phyloP scores from a whole-genome alignment of 192 early-diverging fungal genomes.

The Coemansia sp. region DNA sequence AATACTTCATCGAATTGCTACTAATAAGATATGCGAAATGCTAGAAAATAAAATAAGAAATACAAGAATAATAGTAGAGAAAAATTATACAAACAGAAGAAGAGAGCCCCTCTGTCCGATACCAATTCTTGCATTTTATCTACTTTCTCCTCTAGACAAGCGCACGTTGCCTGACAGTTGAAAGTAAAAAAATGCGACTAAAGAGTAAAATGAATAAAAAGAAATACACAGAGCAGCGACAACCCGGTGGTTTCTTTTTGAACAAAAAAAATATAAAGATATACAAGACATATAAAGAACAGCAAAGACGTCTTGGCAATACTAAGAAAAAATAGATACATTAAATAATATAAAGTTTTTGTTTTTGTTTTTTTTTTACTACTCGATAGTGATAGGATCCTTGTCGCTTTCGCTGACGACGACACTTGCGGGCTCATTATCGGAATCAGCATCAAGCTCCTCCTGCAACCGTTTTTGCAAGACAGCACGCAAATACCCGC shows the following conservation, averaged over 20 bases:
- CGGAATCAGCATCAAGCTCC: constrained; percentile 45
- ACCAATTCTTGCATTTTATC: not conserved
- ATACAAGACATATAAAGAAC: not conserved
- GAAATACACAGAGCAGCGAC: not conserved
- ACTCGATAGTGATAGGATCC: constrained; percentile 73
- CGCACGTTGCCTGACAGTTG: not conserved
- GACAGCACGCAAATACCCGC: constrained; percentile 75
- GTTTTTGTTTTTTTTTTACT: not conserved
- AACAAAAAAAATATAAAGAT: not conserved
- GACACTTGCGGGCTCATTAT: constrained; percentile 62
- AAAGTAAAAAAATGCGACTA: not conserved
- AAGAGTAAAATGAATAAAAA: not conserved
- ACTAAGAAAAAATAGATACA: constrained; percentile 1
- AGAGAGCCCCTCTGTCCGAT: not conserved
- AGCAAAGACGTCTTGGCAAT: not conserved
- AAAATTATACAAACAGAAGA: not conserved
- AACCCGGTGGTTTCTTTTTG: not conserved
- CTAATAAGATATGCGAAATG: not conserved
- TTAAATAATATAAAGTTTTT: not conserved
- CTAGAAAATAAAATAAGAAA: not conserved
- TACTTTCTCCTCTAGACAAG: not conserved
- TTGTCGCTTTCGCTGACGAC: constrained; percentile 72
- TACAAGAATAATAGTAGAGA: not conserved
- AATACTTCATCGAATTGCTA: not conserved
- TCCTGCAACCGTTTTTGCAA: constrained; percentile 66